A percentile compares a stretch with the other conserved stretches of the same genome.
These are phyloP conservation scores for Metarhizium guizhouense DNA, from an alignment of 2,329 filamentous ascomycete species.

Conservation along the genomic window DNA sequence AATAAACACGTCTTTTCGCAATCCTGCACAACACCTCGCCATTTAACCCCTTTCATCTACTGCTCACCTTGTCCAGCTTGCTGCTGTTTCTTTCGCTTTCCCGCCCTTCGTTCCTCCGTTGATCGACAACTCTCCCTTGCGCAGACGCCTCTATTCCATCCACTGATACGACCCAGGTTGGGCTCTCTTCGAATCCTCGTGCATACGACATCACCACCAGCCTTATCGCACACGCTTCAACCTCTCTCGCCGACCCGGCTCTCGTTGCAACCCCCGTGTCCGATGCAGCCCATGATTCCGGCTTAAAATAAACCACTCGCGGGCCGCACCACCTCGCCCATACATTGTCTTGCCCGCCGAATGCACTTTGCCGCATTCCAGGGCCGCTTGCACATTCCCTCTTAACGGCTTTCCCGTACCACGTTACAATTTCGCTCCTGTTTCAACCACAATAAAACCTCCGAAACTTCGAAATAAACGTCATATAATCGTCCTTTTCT, in stretches of 20 bases:
- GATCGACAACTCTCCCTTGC: not conserved
- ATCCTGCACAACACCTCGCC: not conserved
- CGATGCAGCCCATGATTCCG: not conserved
- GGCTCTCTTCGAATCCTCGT: not conserved
- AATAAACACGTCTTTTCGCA: no score
- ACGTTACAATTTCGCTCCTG: not conserved
- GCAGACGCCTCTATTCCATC: not conserved
- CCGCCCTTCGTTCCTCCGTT: not conserved
- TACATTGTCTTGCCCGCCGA: not conserved
- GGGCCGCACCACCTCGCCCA: not conserved
- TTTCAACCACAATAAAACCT: not conserved
- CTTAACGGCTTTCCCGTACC: not conserved
- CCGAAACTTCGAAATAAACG: not conserved
- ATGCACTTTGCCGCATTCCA: slow-evolving; percentile 3
- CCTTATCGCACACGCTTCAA: no score
- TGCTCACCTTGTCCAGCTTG: not conserved
- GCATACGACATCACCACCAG: not conserved
- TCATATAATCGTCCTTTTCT: not conserved
- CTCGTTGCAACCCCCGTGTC: not conserved
- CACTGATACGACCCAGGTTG: no score
- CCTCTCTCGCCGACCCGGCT: not conserved
- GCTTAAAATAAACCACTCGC: not conserved
- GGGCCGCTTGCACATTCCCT: not conserved
- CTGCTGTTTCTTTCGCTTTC: not conserved
- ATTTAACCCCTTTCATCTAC: not conserved